Conservation (phyloP, 805 yeast species). For the Danielia reshetovae region DNA sequence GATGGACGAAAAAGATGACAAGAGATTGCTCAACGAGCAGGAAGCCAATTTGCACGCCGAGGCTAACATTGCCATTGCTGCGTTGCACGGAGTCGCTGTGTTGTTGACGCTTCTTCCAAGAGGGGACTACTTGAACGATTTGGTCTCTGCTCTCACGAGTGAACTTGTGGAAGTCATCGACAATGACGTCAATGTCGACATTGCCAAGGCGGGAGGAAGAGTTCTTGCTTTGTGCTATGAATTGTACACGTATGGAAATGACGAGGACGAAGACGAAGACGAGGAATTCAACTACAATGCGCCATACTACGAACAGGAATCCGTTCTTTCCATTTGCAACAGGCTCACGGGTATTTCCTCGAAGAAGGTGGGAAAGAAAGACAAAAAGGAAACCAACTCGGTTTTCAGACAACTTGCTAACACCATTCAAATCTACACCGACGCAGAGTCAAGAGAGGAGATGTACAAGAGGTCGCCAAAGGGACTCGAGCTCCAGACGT, state of each 20-base stretch:
- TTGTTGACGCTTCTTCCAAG: constrained; percentile 41
- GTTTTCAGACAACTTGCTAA: constrained; percentile 54
- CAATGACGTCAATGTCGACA: constrained; percentile 37
- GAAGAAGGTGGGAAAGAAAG: constrained; percentile 58
- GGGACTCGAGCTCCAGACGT: constrained; percentile 30
- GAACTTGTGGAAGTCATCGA: constrained; percentile 42
- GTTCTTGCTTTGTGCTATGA: constrained; percentile 56
- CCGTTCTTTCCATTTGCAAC: constrained; percentile 37
- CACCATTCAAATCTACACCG: constrained; percentile 43
- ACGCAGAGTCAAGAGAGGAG: constrained; percentile 29
- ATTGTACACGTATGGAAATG: constrained; percentile 41
- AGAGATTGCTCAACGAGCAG: constrained; percentile 32
- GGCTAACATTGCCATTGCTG: constrained; percentile 37
- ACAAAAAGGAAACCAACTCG: constrained; percentile 55
- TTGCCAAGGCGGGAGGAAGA: constrained; percentile 53
- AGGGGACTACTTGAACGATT: constrained; percentile 40
- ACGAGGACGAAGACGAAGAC: constrained; percentile 31
- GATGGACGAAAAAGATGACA: constrained; percentile 34
- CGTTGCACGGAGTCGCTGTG: constrained; percentile 45
- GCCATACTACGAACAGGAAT: constrained; percentile 54
- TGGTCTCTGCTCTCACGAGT: constrained; percentile 24
- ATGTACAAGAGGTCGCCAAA: constrained; percentile 32
- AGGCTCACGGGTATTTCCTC: constrained; percentile 49
- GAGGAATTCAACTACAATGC: constrained; percentile 41
- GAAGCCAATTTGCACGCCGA: constrained; percentile 28